Evolutionary conservation across 129 eudicot species (phyloP).

Genomic region (Flaveria sonorensis): DNA sequence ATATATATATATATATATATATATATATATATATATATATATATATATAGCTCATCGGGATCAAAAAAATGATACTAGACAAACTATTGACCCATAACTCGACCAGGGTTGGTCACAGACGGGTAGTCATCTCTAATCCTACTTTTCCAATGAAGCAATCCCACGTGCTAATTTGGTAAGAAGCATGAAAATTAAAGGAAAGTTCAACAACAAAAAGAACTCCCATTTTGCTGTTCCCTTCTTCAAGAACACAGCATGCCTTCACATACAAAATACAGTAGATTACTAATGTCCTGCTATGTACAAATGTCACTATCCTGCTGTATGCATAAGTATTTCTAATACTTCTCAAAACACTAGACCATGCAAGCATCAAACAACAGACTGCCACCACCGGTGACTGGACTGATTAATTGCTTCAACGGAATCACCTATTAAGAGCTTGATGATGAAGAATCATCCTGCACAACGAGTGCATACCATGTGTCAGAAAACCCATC

Average conservation of each 20-base stretch:
- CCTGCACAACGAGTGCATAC: constrained; percentile 27
- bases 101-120: too few relatives aligned
- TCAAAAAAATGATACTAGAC: background rate
- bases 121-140: background rate
- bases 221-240: constrained; percentile 1
- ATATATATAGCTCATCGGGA: too few relatives aligned
- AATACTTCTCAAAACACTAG: constrained; percentile 2
- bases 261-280: constrained; percentile 14
- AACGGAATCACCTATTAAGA: constrained; percentile 15
- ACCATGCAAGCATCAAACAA: constrained; percentile 15
- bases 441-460: constrained; percentile 13
- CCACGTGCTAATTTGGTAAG: background rate
- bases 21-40: too few relatives aligned
- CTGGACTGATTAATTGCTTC: constrained; percentile 6
- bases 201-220: constrained; percentile 1
- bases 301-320: constrained; percentile 27
- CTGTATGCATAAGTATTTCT: background rate
- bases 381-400: background rate
- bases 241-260: constrained; percentile 23
- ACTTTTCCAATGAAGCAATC: background rate
- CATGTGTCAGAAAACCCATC: background rate
- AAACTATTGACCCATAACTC: background rate
- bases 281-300: constrained; percentile 26
- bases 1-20: too few relatives aligned
- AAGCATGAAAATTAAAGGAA: background rate